Conservation (phyloP, 2,329 filamentous ascomycete genomes). For the Seiridium cupressi region DNA sequence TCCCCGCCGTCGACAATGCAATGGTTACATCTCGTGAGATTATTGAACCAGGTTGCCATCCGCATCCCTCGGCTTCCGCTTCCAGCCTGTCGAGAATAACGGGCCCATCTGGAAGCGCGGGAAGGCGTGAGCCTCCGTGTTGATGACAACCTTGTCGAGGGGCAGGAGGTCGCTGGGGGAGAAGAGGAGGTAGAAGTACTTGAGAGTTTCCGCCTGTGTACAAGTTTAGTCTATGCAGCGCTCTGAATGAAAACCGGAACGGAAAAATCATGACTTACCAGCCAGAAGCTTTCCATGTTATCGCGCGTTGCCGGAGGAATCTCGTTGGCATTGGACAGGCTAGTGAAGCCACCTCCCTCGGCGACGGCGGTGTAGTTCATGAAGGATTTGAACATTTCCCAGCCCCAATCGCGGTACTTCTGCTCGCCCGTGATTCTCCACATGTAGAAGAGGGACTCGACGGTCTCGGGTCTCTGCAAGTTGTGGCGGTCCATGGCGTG, state of each 20-base stretch:
- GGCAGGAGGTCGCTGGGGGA: slow-evolving; percentile 79
- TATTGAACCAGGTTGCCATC: slow-evolving; percentile 35
- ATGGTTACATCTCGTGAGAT: neutral
- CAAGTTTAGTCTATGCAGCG: slow-evolving; percentile 11
- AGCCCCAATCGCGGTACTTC: slow-evolving; percentile 92
- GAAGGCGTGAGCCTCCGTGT: slow-evolving; percentile 91
- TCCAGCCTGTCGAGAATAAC: slow-evolving; percentile 79
- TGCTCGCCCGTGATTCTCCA: slow-evolving; percentile 93
- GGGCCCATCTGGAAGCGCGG: slow-evolving; percentile 81
- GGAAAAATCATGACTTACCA: slow-evolving; percentile 56
- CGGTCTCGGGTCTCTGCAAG: slow-evolving; percentile 89
- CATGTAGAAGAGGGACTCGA: slow-evolving; percentile 98
- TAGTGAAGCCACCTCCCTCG: slow-evolving; percentile 79
- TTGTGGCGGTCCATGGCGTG: slow-evolving; percentile 87
- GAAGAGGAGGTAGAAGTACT: slow-evolving; percentile 96
- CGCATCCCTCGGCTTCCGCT: slow-evolving; percentile 61
- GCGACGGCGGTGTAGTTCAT: slow-evolving; percentile 79
- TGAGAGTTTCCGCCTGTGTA: slow-evolving; percentile 85
- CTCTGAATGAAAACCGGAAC: neutral
- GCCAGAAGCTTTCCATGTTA: slow-evolving; percentile 99
- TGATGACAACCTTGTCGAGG: slow-evolving; percentile 84
- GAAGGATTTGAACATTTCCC: slow-evolving; percentile 97
- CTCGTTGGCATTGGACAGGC: slow-evolving; percentile 69
- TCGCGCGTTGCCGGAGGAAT: slow-evolving; percentile 71
- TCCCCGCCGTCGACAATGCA: too few species aligned